Percentiles rank a stretch among this genome's conserved stretches.
Evolutionary conservation across 352 stramenopile genomes (phyloP).

Genomic region (Phytophthora tentaculata): DNA sequence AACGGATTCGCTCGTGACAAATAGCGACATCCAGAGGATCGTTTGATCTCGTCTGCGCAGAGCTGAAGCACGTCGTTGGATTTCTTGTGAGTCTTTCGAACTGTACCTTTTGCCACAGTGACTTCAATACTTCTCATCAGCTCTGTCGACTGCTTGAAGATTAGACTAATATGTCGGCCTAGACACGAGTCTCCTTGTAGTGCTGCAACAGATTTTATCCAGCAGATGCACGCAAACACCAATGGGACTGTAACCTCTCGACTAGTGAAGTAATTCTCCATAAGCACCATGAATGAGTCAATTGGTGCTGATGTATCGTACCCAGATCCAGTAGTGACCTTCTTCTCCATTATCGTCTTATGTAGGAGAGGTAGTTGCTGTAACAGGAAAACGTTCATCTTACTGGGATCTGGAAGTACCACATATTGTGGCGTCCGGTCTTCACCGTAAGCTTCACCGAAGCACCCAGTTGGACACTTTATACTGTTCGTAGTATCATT

Average conservation of each 20-base stretch:
- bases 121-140: slow-evolving; percentile 30
- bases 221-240: slow-evolving; percentile 40
- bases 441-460: slow-evolving; percentile 28
- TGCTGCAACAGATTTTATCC: slow-evolving; percentile 36
- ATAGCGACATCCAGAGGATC: background rate
- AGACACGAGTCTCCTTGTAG: slow-evolving; percentile 36
- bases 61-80: background rate
- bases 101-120: slow-evolving; percentile 20
- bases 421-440: slow-evolving; percentile 27
- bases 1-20: slow-evolving; percentile 38
- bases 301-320: slow-evolving; percentile 13
- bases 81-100: slow-evolving; percentile 9
- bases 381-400: slow-evolving; percentile 28
- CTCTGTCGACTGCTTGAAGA: slow-evolving; percentile 29
- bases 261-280: slow-evolving; percentile 37
- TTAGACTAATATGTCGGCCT: slow-evolving; percentile 27
- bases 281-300: slow-evolving; percentile 19
- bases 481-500: background rate
- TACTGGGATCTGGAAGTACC: slow-evolving; percentile 19
- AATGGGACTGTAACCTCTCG: slow-evolving; percentile 29
- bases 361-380: slow-evolving; percentile 34
- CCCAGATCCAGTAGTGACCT: slow-evolving; percentile 8
- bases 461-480: slow-evolving; percentile 22
- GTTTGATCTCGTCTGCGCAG: background rate
- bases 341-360: slow-evolving; percentile 28